Evolutionary conservation across 164 flowering plant species (phyloP), one percentile per base, ranked within the genome.

Genomic region (Umbilicus rupestris): DNA sequence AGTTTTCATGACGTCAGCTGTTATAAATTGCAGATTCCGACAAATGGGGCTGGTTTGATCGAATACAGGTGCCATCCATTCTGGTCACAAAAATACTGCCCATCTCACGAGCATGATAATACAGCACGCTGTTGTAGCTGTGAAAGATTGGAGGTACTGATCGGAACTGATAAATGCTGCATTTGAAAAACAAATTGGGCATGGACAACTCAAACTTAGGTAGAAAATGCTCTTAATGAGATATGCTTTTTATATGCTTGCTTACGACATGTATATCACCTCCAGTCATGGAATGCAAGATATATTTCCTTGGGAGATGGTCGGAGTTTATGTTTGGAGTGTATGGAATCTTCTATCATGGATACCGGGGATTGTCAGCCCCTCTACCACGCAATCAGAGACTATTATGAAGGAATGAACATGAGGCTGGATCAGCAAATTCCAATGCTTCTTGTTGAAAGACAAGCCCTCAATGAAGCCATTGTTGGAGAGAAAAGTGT

Each of bases 381-480:
- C 15, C 88, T 92, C 42, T 90, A 90, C 78, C 94, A 85, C 75
- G 76, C 94, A 44, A 90, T 93, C 30, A 81, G 96, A 73, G 94
- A 93, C 69, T 90, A 73, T 71, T 90, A 86, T 62, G 98, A 93
- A 80, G 94, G 98, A 69, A 81, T 93, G 97, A 78, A 90, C 75
- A 93, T 93, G 98, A 91, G 78, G 75, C 74, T 94, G 15, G 93
- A 87, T 62, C 98, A 92, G 68, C 89, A 89, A 70, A 85, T 92
- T 70, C 96, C 98, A 45, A 88, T 92, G 91, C 92, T 92, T 74
- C 77, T 92, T 62, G 98, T 92, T 72, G 92, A 88, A 79, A 84
- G 98, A 78, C 89, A 87, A 55, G 92, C 98, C 11, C 95, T 92
- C 29, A 92, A 92, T 72, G 98, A 93, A 77, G 98, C 98, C 42